Percentiles rank a stretch among this genome's conserved stretches.
Conservation (phyloP, 2,329 filamentous ascomycete genomes). For the Clonostachys byssicola region DNA sequence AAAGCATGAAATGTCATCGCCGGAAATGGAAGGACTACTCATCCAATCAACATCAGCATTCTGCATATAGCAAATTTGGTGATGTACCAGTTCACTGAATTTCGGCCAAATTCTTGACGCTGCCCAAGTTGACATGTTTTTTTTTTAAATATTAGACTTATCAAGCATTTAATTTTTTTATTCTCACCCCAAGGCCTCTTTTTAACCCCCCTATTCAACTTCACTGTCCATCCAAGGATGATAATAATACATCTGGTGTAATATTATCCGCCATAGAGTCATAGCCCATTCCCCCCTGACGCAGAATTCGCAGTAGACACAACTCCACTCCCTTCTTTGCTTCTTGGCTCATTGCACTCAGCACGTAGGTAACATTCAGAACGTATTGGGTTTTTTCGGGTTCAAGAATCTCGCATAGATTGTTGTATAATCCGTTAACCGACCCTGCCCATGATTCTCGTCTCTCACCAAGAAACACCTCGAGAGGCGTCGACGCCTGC, state of each 20-base stretch:
- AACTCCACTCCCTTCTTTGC: slow-evolving; percentile 1
- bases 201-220: neutral
- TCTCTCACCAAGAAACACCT: neutral
- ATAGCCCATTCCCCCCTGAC: neutral
- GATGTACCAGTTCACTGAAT: neutral
- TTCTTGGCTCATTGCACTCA: slow-evolving; percentile 1
- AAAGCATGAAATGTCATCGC: neutral
- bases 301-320: slow-evolving; percentile 1
- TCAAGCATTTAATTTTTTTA: neutral
- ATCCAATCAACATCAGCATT: neutral
- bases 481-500: neutral
- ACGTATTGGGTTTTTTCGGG: neutral
- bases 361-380: neutral
- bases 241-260: neutral
- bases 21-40: neutral
- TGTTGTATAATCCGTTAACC: neutral
- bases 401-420: neutral
- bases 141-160: neutral
- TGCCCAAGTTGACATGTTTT: neutral
- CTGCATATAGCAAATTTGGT: neutral
- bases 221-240: neutral
- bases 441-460: neutral
- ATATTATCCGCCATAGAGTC: neutral
- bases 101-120: neutral
- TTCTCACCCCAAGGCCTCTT: neutral